Conservation (phyloP, 2,329 filamentous ascomycete species). For the Sporothrix phasma region DNA sequence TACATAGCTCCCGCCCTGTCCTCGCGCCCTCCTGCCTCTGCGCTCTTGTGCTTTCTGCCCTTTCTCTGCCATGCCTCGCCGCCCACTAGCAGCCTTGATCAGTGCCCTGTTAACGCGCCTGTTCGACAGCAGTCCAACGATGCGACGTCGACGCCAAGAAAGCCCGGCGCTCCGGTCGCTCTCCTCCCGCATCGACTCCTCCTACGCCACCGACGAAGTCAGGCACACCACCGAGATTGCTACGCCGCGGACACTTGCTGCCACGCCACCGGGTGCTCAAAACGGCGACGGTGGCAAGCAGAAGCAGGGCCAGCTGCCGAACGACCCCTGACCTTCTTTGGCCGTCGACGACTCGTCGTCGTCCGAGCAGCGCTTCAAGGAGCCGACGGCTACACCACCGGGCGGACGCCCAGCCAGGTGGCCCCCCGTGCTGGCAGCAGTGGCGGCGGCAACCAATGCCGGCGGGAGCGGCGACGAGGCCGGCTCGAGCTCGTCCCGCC, state of each 20-base stretch:
- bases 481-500: conserved; percentile 44
- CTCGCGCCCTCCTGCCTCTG: not conserved
- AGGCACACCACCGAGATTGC: conserved; percentile 10
- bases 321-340: conserved; percentile 63
- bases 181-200: conserved; percentile 38
- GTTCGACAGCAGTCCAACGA: conserved; percentile 50
- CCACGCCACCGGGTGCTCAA: not conserved
- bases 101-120: conserved; percentile 14
- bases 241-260: not conserved
- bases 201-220: conserved; percentile 4
- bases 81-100: not conserved
- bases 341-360: conserved; percentile 43
- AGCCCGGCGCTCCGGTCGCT: conserved; percentile 68
- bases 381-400: conserved; percentile 61
- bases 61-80: not conserved
- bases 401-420: conserved; percentile 47
- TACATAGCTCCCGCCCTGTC: not conserved
- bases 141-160: conserved; percentile 67
- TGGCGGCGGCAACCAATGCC: not conserved
- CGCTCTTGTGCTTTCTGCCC: not conserved
- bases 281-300: not conserved
- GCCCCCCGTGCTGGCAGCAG: conserved; percentile 34
- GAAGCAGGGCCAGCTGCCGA: conserved; percentile 54
- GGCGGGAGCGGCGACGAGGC: conserved; percentile 25
- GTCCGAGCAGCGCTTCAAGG: conserved; percentile 43